A percentile compares a stretch with the other conserved stretches of the same genome.
phyloP scores from a whole-genome alignment of 2,329 filamentous ascomycete species.

The Curvularia sp. region DNA sequence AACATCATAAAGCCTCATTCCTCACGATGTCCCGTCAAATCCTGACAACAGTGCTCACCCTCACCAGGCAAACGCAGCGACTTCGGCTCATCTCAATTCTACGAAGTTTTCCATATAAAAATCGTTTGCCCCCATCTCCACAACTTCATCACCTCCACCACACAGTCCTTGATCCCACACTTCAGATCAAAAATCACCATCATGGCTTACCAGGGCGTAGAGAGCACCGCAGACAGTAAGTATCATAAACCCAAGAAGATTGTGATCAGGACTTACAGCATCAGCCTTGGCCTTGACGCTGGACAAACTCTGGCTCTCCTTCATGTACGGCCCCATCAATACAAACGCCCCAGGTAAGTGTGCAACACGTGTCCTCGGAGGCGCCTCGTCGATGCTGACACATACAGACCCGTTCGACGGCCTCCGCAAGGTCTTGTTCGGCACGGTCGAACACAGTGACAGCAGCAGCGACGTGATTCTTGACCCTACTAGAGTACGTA shows the following conservation, averaged over 20 bases:
- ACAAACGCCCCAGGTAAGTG: background rate
- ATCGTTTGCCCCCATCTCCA: background rate
- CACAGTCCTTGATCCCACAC: background rate
- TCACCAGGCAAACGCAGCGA: constrained; percentile 4
- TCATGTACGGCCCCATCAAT: background rate
- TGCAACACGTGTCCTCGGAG: background rate
- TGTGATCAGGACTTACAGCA: background rate
- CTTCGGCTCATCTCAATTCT: too few species aligned
- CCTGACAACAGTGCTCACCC: constrained; percentile 2
- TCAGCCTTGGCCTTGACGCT: background rate
- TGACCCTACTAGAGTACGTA: background rate
- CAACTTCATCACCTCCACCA: background rate
- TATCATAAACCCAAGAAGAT: background rate
- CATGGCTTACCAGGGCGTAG: too few species aligned
- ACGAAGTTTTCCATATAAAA: background rate
- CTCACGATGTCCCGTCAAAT: constrained; percentile 4
- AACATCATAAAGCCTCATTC: background rate
- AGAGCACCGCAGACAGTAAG: too few species aligned
- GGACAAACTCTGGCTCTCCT: background rate
- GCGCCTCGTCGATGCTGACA: background rate
- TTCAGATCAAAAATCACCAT: background rate
- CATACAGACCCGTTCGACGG: background rate
- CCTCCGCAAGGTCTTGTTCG: background rate
- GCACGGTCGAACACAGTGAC: background rate
- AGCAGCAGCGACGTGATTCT: background rate